Evolutionary conservation across 768 basidiomycete species (phyloP).

Genomic region (Xerocomus spinulosus): DNA sequence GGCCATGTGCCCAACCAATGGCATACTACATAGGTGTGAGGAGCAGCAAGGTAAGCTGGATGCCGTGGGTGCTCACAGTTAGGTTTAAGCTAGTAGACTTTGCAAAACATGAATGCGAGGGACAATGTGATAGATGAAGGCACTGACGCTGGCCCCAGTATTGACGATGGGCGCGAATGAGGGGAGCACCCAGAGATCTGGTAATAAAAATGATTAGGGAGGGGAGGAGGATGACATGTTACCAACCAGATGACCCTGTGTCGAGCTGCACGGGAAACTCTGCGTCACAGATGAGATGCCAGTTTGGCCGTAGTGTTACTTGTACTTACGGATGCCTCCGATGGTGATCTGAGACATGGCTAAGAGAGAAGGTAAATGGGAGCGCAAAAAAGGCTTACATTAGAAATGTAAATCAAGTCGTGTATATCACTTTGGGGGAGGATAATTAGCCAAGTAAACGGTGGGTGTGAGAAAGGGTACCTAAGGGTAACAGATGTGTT

Average conservation of each 20-base stretch:
- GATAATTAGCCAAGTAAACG: slow-evolving; percentile 17
- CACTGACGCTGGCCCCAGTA: slow-evolving; percentile 44
- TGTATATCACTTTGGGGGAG: slow-evolving; percentile 51
- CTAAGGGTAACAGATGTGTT: slow-evolving; percentile 17
- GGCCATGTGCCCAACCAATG: slow-evolving; percentile 72
- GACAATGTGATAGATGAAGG: not conserved
- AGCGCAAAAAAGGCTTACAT: slow-evolving; percentile 42
- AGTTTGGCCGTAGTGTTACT: not conserved
- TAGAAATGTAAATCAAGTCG: slow-evolving; percentile 75
- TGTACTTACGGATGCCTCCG: slow-evolving; percentile 50
- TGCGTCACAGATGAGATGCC: slow-evolving; percentile 24
- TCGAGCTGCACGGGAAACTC: slow-evolving; percentile 76
- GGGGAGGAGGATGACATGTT: not conserved
- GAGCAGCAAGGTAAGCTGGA: not conserved
- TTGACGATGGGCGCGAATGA: slow-evolving; percentile 45
- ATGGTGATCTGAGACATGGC: slow-evolving; percentile 51
- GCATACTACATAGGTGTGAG: slow-evolving; percentile 52
- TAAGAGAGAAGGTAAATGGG: not conserved
- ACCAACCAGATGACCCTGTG: slow-evolving; percentile 57
- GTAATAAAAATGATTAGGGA: not conserved
- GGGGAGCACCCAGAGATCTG: slow-evolving; percentile 71
- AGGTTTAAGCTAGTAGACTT: slow-evolving; percentile 54
- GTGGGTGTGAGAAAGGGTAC: slow-evolving; percentile 1
- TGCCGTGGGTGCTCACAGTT: slow-evolving; percentile 39
- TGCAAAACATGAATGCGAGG: slow-evolving; percentile 5